Base-by-base conservation (phyloP, 495 filamentous ascomycete genomes). In the Penicillium chermesinum region DNA sequence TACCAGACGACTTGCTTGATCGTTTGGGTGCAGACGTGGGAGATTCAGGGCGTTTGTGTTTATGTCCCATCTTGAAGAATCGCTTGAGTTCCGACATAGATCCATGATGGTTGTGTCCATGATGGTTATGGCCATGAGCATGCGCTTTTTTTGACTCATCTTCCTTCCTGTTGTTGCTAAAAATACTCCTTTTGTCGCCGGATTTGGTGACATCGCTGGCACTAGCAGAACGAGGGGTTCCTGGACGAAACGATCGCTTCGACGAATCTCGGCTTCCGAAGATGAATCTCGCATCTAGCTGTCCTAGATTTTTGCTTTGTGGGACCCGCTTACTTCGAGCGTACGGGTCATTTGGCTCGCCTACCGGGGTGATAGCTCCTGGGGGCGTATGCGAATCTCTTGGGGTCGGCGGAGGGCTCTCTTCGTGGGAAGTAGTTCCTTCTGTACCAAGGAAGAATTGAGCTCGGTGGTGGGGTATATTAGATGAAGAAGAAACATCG, bases 31-130 rank as follows among this genome's bases (percentile, higher is more conserved):
- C 50, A 6, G 65, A 65, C 3, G 73, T 71, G 14, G 81, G 84
- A 27, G 84, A 88, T 37, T 80, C 75, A 13, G 74, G 59, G 32
- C 84, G 78, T 64, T 88, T 94, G 44, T 71, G 68, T 57, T 83
- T 87, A 35, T 75, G 74, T 19, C 81, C 85, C 62, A 82, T 70
- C 49, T 83, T 81, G 73, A 98, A 94, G 63, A 98, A 98, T 13
- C 94, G 77, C 66, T 95, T 97, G 48, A 98, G 64, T 46, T 97
- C 90, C 7, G 84, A 83, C 89, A 97, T 96, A 6, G 94, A 96
- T 19, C 87, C 84, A 48, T 91, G 88, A 18, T 59, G 59, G 36
- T 55, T 53, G 40, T 67, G 52, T 5, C 51, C 47, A 35, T 48
- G 82, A 53, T 37, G 76, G 53, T 52, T 66, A 13, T n/a, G n/a